Conservation (phyloP, 495 filamentous ascomycete species). For the Darksidea phi region DNA sequence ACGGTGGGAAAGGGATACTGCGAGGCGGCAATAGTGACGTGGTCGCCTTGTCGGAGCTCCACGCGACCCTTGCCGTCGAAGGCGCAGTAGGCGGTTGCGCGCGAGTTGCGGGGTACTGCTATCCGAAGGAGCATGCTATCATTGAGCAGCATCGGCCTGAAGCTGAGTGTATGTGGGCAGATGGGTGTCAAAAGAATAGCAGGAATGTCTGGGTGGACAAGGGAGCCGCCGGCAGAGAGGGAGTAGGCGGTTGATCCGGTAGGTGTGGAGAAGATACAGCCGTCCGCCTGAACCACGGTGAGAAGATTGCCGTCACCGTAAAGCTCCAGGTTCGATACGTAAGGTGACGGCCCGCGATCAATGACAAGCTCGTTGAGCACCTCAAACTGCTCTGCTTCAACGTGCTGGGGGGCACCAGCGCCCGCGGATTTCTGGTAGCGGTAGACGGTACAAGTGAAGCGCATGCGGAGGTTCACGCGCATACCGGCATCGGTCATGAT, state of each 20-base stretch:
- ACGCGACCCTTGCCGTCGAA: slow-evolving; percentile 96
- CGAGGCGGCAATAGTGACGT: slow-evolving; percentile 88
- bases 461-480: slow-evolving; percentile 93
- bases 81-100: slow-evolving; percentile 89
- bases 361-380: slow-evolving; percentile 97
- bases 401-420: slow-evolving; percentile 30
- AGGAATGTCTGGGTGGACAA: slow-evolving; percentile 95
- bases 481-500: slow-evolving; percentile 92
- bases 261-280: slow-evolving; percentile 94
- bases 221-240: slow-evolving; percentile 88
- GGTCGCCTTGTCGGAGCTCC: slow-evolving; percentile 86
- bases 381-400: slow-evolving; percentile 75
- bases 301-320: slow-evolving; percentile 91
- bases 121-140: slow-evolving; percentile 89
- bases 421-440: slow-evolving; percentile 44
- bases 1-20: slow-evolving; percentile 97
- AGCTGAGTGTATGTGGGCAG: slow-evolving; percentile 93
- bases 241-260: slow-evolving; percentile 92
- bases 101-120: slow-evolving; percentile 76
- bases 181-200: slow-evolving; percentile 97
- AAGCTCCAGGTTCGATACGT: slow-evolving; percentile 91
- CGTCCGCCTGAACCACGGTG: slow-evolving; percentile 93
- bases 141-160: slow-evolving; percentile 98
- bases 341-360: slow-evolving; percentile 93
- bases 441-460: slow-evolving; percentile 94